Conservation (phyloP, 345 rosid genomes). For the Aquilaria malaccensis region DNA sequence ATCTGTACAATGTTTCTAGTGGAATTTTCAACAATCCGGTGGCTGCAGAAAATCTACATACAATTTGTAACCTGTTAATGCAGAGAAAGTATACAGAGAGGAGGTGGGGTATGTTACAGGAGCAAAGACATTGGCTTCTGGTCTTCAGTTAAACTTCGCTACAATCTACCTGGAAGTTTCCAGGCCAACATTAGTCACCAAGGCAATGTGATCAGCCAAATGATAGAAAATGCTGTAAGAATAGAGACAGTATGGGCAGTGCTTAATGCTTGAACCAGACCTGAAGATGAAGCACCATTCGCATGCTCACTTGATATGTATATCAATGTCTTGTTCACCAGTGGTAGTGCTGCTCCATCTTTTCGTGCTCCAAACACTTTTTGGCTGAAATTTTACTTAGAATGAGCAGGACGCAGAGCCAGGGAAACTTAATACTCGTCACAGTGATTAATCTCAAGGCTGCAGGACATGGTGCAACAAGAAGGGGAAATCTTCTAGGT, state of each 20-base stretch:
- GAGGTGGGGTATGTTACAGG: background rate
- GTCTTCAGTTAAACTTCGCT: constrained; percentile 7
- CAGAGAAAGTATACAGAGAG: background rate
- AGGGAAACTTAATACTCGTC: too few species aligned
- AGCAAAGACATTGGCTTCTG: background rate
- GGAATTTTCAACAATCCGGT: too few species aligned
- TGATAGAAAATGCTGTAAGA: constrained; percentile 18
- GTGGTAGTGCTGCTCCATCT: constrained; percentile 65
- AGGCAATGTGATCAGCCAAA: constrained; percentile 14
- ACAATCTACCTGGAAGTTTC: constrained; percentile 30
- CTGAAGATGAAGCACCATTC: constrained; percentile 27
- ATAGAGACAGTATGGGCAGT: constrained; percentile 17
- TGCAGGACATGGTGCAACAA: too few species aligned
- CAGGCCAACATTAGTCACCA: constrained; percentile 28
- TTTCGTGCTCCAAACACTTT: constrained; percentile 63
- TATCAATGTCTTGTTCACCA: constrained; percentile 76
- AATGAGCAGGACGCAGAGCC: background rate
- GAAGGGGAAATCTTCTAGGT: too few species aligned
- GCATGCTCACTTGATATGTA: constrained; percentile 33
- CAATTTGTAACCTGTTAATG: too few species aligned
- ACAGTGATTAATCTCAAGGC: background rate
- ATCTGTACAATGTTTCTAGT: too few species aligned
- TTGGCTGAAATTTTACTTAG: constrained; percentile 38
- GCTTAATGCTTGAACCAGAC: constrained; percentile 24
- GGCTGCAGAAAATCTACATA: too few species aligned